A percentile compares a stretch with the other conserved stretches of the same genome.
phyloP scores from a whole-genome alignment of 2,329 filamentous ascomycete species.

The Venturia aucupariae region DNA sequence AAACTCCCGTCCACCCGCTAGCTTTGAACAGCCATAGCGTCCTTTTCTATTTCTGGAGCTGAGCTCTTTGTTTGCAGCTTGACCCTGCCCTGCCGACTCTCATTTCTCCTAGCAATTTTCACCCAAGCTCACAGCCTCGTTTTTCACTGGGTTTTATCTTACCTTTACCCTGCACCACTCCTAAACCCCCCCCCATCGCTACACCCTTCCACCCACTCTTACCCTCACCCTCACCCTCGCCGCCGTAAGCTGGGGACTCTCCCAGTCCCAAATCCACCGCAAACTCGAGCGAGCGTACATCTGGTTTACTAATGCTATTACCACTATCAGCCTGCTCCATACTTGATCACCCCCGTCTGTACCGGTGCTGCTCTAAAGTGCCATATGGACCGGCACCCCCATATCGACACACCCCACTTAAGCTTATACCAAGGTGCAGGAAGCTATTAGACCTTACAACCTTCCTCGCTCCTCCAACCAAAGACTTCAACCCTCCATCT shows the following conservation, averaged over 20 bases:
- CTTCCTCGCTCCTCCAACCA: background rate
- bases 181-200: conserved; percentile 9
- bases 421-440: background rate
- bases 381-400: conserved; percentile 1
- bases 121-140: conserved; percentile 8
- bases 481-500: conserved; percentile 1
- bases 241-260: background rate
- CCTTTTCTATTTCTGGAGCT: background rate
- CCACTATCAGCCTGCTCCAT: background rate
- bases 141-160: background rate
- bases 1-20: background rate
- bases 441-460: background rate
- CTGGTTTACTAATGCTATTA: background rate
- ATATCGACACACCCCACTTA: background rate
- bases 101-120: background rate
- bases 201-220: background rate
- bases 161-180: conserved; percentile 3
- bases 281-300: too few relatives aligned
- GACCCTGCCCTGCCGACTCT: conserved; percentile 2
- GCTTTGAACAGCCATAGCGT: background rate
- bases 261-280: background rate
- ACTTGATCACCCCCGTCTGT: background rate
- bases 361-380: background rate
- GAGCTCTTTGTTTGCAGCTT: background rate
- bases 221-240: background rate